Percentiles rank a stretch among this genome's conserved stretches.
phyloP scores from a whole-genome alignment of 192 early-diverging fungal species.

The Gaertneriomyces sp. region DNA sequence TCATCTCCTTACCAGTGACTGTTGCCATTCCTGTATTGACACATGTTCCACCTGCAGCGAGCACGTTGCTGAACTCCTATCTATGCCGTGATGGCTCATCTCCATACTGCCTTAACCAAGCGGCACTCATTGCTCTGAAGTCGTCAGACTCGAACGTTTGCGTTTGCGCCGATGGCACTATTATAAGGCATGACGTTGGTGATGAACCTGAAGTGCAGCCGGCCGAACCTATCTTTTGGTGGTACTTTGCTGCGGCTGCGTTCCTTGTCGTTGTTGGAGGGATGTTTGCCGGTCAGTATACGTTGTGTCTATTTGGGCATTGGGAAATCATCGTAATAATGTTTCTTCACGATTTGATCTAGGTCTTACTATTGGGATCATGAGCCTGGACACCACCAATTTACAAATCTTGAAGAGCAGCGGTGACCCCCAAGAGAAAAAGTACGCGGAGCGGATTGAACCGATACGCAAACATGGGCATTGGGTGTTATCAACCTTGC shows the following conservation, averaged over 20 bases:
- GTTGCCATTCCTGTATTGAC: no score
- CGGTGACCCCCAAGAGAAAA: constrained; percentile 63
- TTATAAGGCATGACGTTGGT: neutral
- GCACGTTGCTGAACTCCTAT: no score
- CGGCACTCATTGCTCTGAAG: no score
- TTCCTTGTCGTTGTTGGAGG: constrained; percentile 23
- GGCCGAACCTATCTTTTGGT: constrained; percentile 14
- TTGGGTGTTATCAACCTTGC: constrained; percentile 88
- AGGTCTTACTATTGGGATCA: constrained; percentile 46
- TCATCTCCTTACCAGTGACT: no score
- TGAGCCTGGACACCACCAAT: constrained; percentile 75
- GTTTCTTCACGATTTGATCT: neutral
- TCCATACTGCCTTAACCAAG: no score
- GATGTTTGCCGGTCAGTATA: constrained; percentile 20
- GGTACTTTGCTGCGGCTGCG: constrained; percentile 4
- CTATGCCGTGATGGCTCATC: no score
- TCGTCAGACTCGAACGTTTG: neutral
- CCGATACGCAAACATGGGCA: constrained; percentile 87
- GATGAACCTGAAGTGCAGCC: constrained; percentile 10
- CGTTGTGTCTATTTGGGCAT: neutral
- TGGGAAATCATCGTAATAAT: neutral
- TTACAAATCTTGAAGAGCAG: constrained; percentile 72
- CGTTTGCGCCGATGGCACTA: neutral
- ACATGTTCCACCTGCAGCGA: no score
- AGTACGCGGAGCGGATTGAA: constrained; percentile 75